phyloP scores from a whole-genome alignment of 495 filamentous ascomycete species.

The Niebla homalea region DNA sequence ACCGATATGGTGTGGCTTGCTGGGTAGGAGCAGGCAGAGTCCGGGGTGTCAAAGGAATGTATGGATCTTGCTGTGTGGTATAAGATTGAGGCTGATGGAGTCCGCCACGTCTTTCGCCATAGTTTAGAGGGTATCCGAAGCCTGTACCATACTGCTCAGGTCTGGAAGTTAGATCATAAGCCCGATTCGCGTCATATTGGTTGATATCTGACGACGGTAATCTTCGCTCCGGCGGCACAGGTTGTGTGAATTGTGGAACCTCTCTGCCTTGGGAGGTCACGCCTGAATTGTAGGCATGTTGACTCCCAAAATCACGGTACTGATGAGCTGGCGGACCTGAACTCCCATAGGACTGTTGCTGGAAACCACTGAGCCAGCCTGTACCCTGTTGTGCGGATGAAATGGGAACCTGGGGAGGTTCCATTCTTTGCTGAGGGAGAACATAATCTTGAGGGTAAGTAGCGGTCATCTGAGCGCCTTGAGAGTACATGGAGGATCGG shows the following conservation, averaged over 20 bases:
- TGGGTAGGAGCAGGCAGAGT: conserved; percentile 9
- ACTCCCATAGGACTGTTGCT: conserved; percentile 4
- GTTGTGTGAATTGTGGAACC: conserved; percentile 9
- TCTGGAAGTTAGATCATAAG: conserved; percentile 2
- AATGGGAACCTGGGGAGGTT: too few relatives aligned
- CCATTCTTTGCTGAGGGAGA: too few relatives aligned
- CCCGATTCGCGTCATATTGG: neutral
- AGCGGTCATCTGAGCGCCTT: too few relatives aligned
- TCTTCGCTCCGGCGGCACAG: conserved; percentile 7
- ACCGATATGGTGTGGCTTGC: too few relatives aligned
- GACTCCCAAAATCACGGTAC: conserved; percentile 2
- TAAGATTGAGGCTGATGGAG: neutral
- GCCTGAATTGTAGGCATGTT: neutral
- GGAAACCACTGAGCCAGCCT: neutral
- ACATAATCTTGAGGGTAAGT: too few relatives aligned
- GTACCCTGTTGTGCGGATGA: too few relatives aligned
- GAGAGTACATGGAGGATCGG: too few relatives aligned
- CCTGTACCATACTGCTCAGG: conserved; percentile 3
- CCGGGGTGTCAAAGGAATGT: conserved; percentile 1
- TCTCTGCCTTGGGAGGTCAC: neutral
- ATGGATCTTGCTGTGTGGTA: conserved; percentile 2
- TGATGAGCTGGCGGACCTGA: conserved; percentile 5
- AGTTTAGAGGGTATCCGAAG: neutral
- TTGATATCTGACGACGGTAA: neutral
- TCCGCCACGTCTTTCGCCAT: neutral